phyloP scores from a whole-genome alignment of 176 grass and related monocot genomes.

The Chloris gayana region DNA sequence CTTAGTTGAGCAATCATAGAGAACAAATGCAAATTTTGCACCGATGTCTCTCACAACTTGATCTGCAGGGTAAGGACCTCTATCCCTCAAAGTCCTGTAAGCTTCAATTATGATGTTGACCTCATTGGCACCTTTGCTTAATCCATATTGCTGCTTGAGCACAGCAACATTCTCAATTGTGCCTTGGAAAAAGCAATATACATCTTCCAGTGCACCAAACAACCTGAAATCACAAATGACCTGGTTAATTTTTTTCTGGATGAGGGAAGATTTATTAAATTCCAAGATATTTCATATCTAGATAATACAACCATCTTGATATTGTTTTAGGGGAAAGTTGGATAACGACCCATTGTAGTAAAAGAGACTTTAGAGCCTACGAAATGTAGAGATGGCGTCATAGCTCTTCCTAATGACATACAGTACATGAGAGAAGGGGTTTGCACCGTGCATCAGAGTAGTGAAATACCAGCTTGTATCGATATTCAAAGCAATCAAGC shows the following conservation, averaged over 20 bases:
- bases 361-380: too few relatives aligned
- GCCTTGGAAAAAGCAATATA: slow-evolving; percentile 81
- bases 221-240: slow-evolving; percentile 35
- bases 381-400: too few relatives aligned
- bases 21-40: slow-evolving; percentile 73
- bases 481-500: not conserved
- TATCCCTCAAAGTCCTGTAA: slow-evolving; percentile 81
- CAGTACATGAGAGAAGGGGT: too few relatives aligned
- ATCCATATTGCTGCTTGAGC: slow-evolving; percentile 85
- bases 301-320: too few relatives aligned
- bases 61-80: slow-evolving; percentile 80
- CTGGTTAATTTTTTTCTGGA: not conserved
- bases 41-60: slow-evolving; percentile 67
- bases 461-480: not conserved
- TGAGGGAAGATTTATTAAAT: not conserved
- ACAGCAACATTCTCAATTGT: slow-evolving; percentile 58
- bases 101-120: slow-evolving; percentile 79
- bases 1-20: slow-evolving; percentile 70
- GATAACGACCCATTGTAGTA: too few relatives aligned
- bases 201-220: slow-evolving; percentile 60
- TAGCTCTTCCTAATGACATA: not conserved
- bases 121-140: slow-evolving; percentile 64
- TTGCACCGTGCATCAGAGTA: not conserved
- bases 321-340: too few relatives aligned
- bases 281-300: not conserved